These are phyloP conservation scores for Thalassiosira exigua DNA, from an alignment of 352 stramenopile genomes.

Conservation along the genomic window DNA sequence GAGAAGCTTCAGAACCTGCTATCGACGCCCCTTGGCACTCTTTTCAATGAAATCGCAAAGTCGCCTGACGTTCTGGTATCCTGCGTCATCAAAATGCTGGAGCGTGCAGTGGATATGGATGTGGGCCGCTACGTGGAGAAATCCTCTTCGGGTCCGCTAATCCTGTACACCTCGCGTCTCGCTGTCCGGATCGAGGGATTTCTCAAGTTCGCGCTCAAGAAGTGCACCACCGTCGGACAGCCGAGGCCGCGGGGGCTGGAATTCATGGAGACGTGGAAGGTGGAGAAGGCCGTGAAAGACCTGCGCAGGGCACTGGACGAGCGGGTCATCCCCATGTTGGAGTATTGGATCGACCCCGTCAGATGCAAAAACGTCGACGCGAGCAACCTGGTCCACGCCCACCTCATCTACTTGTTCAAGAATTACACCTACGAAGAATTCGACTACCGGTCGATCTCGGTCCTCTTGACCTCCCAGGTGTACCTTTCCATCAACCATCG, in stretches of 20 bases:
- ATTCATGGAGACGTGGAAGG: slow-evolving; percentile 81
- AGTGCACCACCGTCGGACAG: slow-evolving; percentile 74
- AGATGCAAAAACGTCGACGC: slow-evolving; percentile 85
- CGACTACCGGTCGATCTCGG: slow-evolving; percentile 85
- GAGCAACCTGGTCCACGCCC: slow-evolving; percentile 88
- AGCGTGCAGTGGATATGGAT: slow-evolving; percentile 90
- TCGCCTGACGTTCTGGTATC: slow-evolving; percentile 89
- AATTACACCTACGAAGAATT: slow-evolving; percentile 88
- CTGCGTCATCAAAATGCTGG: slow-evolving; percentile 88
- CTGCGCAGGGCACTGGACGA: slow-evolving; percentile 82
- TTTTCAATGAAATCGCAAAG: slow-evolving; percentile 98
- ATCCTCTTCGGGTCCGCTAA: slow-evolving; percentile 83
- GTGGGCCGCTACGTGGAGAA: slow-evolving; percentile 83
- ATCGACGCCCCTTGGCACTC: slow-evolving; percentile 93
- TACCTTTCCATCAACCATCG: slow-evolving; percentile 90
- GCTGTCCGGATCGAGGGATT: slow-evolving; percentile 89
- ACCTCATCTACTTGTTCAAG: slow-evolving; percentile 91
- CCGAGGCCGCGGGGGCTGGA: slow-evolving; percentile 80
- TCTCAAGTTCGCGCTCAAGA: slow-evolving; percentile 88
- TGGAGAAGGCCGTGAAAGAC: slow-evolving; percentile 81
- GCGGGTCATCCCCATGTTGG: slow-evolving; percentile 89
- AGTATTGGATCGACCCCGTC: slow-evolving; percentile 89
- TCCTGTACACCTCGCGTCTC: slow-evolving; percentile 89
- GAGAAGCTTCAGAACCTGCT: slow-evolving; percentile 84
- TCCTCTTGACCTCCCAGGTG: slow-evolving; percentile 87